Conservation (phyloP, 148 eudicot genomes). For the Drosera capensis region DNA sequence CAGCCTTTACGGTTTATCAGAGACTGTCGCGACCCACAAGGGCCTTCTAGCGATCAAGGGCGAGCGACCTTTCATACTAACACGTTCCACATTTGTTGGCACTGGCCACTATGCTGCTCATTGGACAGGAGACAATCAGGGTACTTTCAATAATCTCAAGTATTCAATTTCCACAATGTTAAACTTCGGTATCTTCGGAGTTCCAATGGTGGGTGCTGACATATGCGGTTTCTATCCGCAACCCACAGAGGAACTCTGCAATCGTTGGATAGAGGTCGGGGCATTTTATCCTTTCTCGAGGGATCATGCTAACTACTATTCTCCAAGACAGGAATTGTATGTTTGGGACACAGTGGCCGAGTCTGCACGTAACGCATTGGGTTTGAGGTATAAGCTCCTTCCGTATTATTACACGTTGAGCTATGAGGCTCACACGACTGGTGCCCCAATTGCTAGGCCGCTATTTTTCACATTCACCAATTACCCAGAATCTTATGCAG, state of each 20-base stretch:
- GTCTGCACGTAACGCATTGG: conserved; percentile 85
- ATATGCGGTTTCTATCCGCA: conserved; percentile 92
- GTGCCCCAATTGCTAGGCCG: conserved; percentile 90
- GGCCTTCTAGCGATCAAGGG: conserved; percentile 65
- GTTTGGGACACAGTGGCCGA: conserved; percentile 82
- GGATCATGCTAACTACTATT: conserved; percentile 87
- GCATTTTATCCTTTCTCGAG: conserved; percentile 96
- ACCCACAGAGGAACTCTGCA: conserved; percentile 90
- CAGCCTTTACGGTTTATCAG: conserved; percentile 73
- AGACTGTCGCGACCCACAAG: conserved; percentile 79
- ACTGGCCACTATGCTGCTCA: conserved; percentile 87
- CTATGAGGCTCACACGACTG: conserved; percentile 73
- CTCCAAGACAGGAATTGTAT: conserved; percentile 89
- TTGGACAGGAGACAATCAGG: conserved; percentile 95
- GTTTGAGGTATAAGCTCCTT: conserved; percentile 85
- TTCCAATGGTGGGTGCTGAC: conserved; percentile 96
- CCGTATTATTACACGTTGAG: conserved; percentile 78
- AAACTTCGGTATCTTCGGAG: conserved; percentile 82
- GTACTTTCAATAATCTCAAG: conserved; percentile 64
- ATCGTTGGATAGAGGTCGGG: conserved; percentile 93
- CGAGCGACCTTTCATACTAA: conserved; percentile 72
- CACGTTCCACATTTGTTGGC: conserved; percentile 85
- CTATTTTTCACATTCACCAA: conserved; percentile 72
- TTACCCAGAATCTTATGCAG: conserved; percentile 36
- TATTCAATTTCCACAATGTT: conserved; percentile 82